phyloP scores from a whole-genome alignment of 2,329 filamentous ascomycete genomes.

The Penicillium olsonii region DNA sequence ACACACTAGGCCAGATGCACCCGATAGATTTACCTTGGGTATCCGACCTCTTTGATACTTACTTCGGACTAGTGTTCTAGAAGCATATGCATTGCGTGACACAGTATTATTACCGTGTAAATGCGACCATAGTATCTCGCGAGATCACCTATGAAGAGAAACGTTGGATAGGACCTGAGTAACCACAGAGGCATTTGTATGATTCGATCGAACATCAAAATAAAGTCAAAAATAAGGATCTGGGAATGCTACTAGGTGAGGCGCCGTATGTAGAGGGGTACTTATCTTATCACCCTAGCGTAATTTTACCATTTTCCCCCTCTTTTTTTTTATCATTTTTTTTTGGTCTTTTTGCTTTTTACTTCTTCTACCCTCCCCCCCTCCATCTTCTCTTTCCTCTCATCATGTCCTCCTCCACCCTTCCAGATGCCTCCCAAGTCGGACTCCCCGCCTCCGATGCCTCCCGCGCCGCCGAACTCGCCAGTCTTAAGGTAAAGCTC shows the following conservation, averaged over 20 bases:
- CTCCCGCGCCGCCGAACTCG: slow-evolving; percentile 56
- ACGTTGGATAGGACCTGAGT: no score
- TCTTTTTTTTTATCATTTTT: slow-evolving; percentile 21
- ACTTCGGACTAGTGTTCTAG: slow-evolving; percentile 2
- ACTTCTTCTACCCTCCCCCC: slow-evolving; percentile 17
- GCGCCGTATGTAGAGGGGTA: slow-evolving; percentile 9
- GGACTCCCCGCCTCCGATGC: slow-evolving; percentile 48
- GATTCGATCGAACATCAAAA: neutral
- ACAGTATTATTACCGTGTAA: slow-evolving; percentile 2
- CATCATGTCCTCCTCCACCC: slow-evolving; percentile 44
- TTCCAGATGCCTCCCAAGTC: slow-evolving; percentile 46
- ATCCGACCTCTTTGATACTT: neutral
- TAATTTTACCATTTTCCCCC: slow-evolving; percentile 14
- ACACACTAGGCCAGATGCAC: neutral
- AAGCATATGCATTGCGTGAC: slow-evolving; percentile 6
- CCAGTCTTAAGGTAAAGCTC: slow-evolving; percentile 68
- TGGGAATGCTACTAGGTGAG: neutral
- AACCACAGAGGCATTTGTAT: no score
- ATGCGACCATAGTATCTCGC: neutral
- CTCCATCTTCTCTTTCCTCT: slow-evolving; percentile 19
- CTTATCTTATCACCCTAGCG: slow-evolving; percentile 12
- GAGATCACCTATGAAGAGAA: neutral
- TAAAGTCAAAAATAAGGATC: neutral
- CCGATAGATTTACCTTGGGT: neutral
- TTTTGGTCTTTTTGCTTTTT: slow-evolving; percentile 16